These are phyloP conservation scores for Penicillium sp. DNA, from an alignment of 2,329 filamentous ascomycete species.

Conservation along the genomic window DNA sequence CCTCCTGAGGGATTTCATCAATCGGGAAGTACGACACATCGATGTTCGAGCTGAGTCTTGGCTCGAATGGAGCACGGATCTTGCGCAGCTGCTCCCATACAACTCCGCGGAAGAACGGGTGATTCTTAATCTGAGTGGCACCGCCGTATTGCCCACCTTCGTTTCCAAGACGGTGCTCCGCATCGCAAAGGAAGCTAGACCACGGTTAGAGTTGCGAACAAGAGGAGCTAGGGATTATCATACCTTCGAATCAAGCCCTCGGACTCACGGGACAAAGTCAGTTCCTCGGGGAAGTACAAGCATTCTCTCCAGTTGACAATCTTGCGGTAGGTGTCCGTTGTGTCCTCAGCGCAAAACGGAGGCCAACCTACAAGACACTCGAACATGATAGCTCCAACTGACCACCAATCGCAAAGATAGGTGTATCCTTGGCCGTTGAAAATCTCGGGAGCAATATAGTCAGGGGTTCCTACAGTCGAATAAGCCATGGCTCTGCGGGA, in stretches of 20 bases:
- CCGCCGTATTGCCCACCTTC: constrained; percentile 64
- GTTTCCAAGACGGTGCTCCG: constrained; percentile 87
- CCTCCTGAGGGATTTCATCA: constrained; percentile 96
- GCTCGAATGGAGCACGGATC: constrained; percentile 95
- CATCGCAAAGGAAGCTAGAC: constrained; percentile 85
- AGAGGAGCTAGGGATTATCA: constrained; percentile 34
- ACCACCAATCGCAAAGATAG: constrained; percentile 99
- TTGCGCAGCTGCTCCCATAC: constrained; percentile 91
- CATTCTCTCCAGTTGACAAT: constrained; percentile 98
- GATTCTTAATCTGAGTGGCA: constrained; percentile 88
- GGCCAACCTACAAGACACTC: constrained; percentile 99
- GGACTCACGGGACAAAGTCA: constrained; percentile 83
- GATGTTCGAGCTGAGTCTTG: constrained; percentile 87
- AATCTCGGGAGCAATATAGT: constrained; percentile 98
- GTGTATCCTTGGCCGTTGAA: constrained; percentile 96
- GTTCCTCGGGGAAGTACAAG: constrained; percentile 94
- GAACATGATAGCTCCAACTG: constrained; percentile 98
- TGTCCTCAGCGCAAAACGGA: constrained; percentile 97
- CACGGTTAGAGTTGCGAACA: constrained; percentile 29
- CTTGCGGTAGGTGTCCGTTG: constrained; percentile 97
- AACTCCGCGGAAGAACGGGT: constrained; percentile 96
- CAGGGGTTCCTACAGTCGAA: constrained; percentile 95
- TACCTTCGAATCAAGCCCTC: constrained; percentile 92
- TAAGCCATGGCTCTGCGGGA: constrained; percentile 96
- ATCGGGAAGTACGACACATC: constrained; percentile 99